These are phyloP conservation scores for Stemphylium beticola DNA, from an alignment of 2,329 filamentous ascomycete species.

Conservation along the genomic window DNA sequence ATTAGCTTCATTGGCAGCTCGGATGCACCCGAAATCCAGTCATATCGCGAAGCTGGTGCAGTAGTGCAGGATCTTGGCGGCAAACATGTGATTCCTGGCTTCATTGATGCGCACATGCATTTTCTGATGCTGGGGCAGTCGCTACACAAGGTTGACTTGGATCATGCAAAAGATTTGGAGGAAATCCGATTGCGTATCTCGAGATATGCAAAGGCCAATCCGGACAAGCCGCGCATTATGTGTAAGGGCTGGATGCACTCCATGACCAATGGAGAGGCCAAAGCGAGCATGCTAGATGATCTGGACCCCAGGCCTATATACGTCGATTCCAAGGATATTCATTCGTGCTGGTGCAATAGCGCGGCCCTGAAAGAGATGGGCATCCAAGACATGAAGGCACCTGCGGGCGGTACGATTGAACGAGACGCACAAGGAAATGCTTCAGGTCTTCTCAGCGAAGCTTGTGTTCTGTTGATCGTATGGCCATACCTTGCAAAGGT, in stretches of 20 bases:
- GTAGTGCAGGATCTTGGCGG: conserved; percentile 45
- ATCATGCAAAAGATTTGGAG: conserved; percentile 54
- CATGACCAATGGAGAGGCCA: conserved; percentile 59
- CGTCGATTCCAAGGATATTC: conserved; percentile 64
- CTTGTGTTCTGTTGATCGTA: conserved; percentile 60
- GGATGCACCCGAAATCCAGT: conserved; percentile 33
- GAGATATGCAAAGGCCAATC: conserved; percentile 54
- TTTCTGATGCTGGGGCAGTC: conserved; percentile 62
- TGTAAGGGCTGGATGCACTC: conserved; percentile 63
- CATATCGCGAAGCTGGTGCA: conserved; percentile 25
- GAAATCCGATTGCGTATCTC: conserved; percentile 59
- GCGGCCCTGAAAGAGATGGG: conserved; percentile 60
- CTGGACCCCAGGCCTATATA: conserved; percentile 60
- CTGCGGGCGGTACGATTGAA: conserved; percentile 60
- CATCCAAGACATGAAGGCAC: conserved; percentile 54
- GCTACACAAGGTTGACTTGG: conserved; percentile 59
- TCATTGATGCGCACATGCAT: conserved; percentile 66
- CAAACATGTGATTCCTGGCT: conserved; percentile 58
- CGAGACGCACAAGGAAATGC: conserved; percentile 56
- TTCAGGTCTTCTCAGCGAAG: conserved; percentile 61
- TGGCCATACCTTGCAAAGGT: conserved; percentile 62
- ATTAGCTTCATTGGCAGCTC: conserved; percentile 51
- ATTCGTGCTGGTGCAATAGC: conserved; percentile 63
- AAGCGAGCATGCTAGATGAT: conserved; percentile 60
- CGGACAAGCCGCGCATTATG: conserved; percentile 56